Conservation (phyloP, 768 basidiomycete genomes). For the Trametes villosa region DNA sequence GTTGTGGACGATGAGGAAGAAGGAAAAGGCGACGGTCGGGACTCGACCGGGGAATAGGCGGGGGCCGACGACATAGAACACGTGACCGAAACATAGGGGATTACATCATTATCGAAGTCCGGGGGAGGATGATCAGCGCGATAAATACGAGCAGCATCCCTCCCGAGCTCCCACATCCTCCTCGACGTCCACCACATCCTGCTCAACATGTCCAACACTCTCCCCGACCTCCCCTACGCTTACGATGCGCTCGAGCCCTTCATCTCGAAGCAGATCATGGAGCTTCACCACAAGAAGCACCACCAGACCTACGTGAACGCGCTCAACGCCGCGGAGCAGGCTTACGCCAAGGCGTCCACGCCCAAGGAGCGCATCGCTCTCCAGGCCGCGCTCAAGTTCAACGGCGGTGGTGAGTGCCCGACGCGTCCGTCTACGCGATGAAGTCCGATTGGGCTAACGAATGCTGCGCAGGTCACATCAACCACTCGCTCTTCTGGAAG, state of each 20-base stretch:
- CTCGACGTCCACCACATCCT: slow-evolving; percentile 1
- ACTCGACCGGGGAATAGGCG: neutral
- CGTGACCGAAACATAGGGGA: slow-evolving; percentile 8
- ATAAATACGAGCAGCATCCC: slow-evolving; percentile 11
- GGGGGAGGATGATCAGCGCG: slow-evolving; percentile 11
- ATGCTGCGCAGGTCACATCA: slow-evolving; percentile 72
- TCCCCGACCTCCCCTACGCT: slow-evolving; percentile 16
- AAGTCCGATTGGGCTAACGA: neutral
- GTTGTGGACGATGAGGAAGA: slow-evolving; percentile 6
- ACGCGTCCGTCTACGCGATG: neutral
- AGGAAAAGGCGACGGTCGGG: slow-evolving; percentile 1
- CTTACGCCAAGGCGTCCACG: slow-evolving; percentile 67
- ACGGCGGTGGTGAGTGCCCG: slow-evolving; percentile 77
- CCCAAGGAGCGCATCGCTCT: slow-evolving; percentile 80
- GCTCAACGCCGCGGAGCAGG: slow-evolving; percentile 89
- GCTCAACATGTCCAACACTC: slow-evolving; percentile 12
- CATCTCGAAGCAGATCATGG: slow-evolving; percentile 93
- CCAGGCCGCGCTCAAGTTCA: slow-evolving; percentile 94
- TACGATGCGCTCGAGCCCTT: slow-evolving; percentile 89
- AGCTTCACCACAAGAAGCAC: slow-evolving; percentile 89
- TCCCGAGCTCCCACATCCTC: slow-evolving; percentile 11
- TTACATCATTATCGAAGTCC: slow-evolving; percentile 16
- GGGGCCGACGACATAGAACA: slow-evolving; percentile 4
- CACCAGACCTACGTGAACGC: slow-evolving; percentile 94
- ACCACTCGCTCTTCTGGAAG: slow-evolving; percentile 97